Base-by-base conservation (phyloP, 352 stramenopile species). In the Detonula confervacea region DNA sequence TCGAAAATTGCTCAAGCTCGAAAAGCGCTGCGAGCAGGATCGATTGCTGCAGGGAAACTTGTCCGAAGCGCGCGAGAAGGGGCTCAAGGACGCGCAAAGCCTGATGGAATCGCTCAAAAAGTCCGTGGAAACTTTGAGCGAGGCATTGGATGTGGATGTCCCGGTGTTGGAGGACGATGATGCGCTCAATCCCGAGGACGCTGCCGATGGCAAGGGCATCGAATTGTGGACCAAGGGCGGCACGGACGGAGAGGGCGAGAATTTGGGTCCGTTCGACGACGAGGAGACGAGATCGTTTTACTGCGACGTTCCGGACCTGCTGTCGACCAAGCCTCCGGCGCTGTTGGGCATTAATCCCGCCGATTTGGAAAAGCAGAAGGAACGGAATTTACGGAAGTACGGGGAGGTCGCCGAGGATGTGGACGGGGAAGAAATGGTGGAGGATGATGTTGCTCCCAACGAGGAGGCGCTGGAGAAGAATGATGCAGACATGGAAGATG, bases 281-380 rank as follows among this genome's bases (percentile, higher is more conserved):
- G 96, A 98, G 81, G 96, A 98, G 60, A 98, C 95, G 35, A 93
- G 96, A 1, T 93, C 91, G 3, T 99, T 99, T 89, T 99, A 99
- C 78, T 95, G 97, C 83, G 96, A 98, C 82, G 80, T 99, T 61
- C 96, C 97, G 11, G 95, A 99, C 80, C 86, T 99, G 29, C 87
- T 98, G 7, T 95, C 96, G 46, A 94, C 97, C 2, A 95, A 98
- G 46, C 97, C 97, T 24, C 94, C 96, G 0, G 95, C 86, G 51
- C 76, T 95, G 24, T 77, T 95, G 27, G 88, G 88, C 14, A 69
- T 93, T 46, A 86, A 16, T 46, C 42, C 64, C 16, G 78, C 87
- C 25, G 86, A 98, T 5, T 94, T 98, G 44, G 90, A 98, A 9
- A 96, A 95, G 7, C 87, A 97, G 2, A 97, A 95, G 25, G 94